Evolutionary conservation across 2,329 filamentous ascomycete genomes (phyloP), one percentile per base, ranked within the genome.

Genomic region (Beauveria rudraprayagi): DNA sequence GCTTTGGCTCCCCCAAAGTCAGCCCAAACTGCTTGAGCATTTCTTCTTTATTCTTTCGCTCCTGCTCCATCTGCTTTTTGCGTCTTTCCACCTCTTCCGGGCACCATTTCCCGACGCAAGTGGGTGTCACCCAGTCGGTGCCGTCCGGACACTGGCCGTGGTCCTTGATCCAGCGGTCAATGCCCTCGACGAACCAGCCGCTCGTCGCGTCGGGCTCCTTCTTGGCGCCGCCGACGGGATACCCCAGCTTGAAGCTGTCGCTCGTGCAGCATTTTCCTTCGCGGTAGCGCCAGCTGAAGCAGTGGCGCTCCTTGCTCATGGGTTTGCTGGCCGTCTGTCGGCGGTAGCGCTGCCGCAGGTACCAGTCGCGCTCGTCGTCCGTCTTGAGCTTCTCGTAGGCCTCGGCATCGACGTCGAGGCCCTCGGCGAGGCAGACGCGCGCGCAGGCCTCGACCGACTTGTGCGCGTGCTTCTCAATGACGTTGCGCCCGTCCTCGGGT

Each of bases 241-340:
- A 68, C 30, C 78, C 78, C 5, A 79, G 69, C 66, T 76, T 77
- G 67, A 80, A 78, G 64, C 73, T 77, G 61, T 67, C 72, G 58
- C 72, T 65, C 1, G 75, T 76, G 64, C 77, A 79, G 68, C 78
- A 80, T 8, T 73, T 69, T 41, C 76, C 76, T 14, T 76, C 69
- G 63, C 77, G 72, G 68, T 75, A 79, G 7, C 75, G 72, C 71
- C 78, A 80, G 65, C 79, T 77, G 70, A 80, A 80, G 65, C 78
- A 80, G 28, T 69, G 71, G 19, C 72, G 71, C 52, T 71, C 68
- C 43, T 69, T 67, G 62, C 73, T 70, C 54, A 70, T 71, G 10
- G 58, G 51, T 8, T 52, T 61, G 40, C 68, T 62, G 30, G 63
- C 62, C 44, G 51, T 40, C 50, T 58, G 44, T 58, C 61, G 34